These are phyloP conservation scores for Penicillium maclennaniae DNA, from an alignment of 495 filamentous ascomycete species.

Conservation along the genomic window DNA sequence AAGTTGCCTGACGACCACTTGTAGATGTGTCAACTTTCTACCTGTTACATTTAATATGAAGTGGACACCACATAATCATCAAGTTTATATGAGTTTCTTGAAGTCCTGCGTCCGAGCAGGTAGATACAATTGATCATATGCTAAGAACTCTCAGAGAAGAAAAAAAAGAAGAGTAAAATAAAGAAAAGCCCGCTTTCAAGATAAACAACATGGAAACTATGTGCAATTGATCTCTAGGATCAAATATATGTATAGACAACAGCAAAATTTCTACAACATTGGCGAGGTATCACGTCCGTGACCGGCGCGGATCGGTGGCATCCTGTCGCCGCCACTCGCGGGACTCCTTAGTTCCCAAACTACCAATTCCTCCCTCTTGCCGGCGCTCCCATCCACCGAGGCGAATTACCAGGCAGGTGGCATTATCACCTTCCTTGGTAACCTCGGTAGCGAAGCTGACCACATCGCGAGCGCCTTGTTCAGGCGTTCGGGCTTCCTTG, in stretches of 20 bases:
- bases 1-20: too few species aligned
- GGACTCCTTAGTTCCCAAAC: conserved; percentile 84
- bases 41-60: too few species aligned
- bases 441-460: conserved; percentile 87
- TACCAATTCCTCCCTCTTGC: conserved; percentile 80
- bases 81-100: too few species aligned
- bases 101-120: too few species aligned
- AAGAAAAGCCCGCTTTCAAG: neutral
- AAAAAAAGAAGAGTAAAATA: neutral
- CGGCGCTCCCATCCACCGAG: conserved; percentile 95
- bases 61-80: too few species aligned
- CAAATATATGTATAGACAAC: conserved; percentile 13
- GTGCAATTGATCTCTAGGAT: neutral
- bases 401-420: conserved; percentile 87
- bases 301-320: conserved; percentile 75
- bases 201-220: conserved; percentile 9
- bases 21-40: too few species aligned
- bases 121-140: neutral
- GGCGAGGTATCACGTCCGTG: conserved; percentile 45
- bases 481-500: conserved; percentile 88
- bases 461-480: conserved; percentile 73
- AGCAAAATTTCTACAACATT: conserved; percentile 1
- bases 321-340: conserved; percentile 81
- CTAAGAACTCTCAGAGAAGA: neutral
- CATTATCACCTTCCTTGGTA: conserved; percentile 79